Percentiles rank a stretch among this genome's conserved stretches.
Conservation (phyloP, 352 stramenopile genomes). For the Phytophthora sp. region DNA sequence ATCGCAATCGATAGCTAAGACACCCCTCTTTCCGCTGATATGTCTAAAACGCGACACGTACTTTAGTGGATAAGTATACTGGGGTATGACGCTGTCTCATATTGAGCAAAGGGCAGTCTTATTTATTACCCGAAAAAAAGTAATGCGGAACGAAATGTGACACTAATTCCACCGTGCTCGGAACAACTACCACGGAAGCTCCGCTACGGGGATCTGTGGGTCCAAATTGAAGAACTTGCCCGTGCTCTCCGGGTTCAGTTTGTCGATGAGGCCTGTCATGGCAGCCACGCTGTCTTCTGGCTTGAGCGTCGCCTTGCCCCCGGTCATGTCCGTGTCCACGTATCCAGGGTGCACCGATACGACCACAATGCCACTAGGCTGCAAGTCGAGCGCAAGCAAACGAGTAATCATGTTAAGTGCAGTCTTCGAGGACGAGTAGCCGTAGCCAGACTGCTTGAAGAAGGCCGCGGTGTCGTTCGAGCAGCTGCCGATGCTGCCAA, state of each 20-base stretch:
- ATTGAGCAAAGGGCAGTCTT: too few relatives aligned
- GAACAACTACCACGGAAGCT: slow-evolving; percentile 54
- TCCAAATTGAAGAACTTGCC: slow-evolving; percentile 48
- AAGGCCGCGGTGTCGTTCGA: not conserved
- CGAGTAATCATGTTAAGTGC: slow-evolving; percentile 29
- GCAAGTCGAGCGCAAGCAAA: slow-evolving; percentile 32
- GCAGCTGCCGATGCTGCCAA: slow-evolving; percentile 48
- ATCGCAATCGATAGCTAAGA: too few relatives aligned
- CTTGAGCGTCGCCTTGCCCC: slow-evolving; percentile 23
- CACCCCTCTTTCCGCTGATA: too few relatives aligned
- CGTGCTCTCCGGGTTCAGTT: slow-evolving; percentile 27
- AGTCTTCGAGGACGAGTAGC: slow-evolving; percentile 64
- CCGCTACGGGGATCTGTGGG: not conserved
- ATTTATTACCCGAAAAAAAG: too few relatives aligned
- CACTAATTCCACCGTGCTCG: too few relatives aligned
- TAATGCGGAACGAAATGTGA: too few relatives aligned
- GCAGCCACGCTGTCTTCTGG: slow-evolving; percentile 39
- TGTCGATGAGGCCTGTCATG: slow-evolving; percentile 38
- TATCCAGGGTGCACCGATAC: slow-evolving; percentile 55
- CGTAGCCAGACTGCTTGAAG: slow-evolving; percentile 43
- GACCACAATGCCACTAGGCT: slow-evolving; percentile 46
- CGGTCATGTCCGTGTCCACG: slow-evolving; percentile 50
- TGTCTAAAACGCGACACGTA: too few relatives aligned
- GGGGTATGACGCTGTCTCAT: too few relatives aligned
- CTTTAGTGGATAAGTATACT: too few relatives aligned